A percentile compares a stretch with the other conserved stretches of the same genome.
Conservation (phyloP, 2,329 filamentous ascomycete genomes). For the Trichoderma hamatum region DNA sequence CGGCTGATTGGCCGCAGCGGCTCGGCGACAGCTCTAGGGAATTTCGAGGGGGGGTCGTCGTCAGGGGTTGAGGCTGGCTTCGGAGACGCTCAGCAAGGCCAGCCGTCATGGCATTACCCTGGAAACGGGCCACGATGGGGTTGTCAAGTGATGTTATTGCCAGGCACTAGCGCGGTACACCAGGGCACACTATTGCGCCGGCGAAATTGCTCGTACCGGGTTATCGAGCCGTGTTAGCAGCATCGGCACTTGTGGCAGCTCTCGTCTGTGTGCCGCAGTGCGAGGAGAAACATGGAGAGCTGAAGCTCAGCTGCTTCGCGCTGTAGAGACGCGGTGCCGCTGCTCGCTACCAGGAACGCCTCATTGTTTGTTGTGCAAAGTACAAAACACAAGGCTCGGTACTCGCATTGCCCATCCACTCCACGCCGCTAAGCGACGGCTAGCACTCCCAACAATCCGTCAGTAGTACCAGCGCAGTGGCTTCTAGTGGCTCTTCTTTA, state of each 20-base stretch:
- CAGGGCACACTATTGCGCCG: background rate
- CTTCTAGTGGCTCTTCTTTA: background rate
- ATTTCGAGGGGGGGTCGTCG: background rate
- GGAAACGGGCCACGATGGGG: background rate
- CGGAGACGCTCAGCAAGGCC: background rate
- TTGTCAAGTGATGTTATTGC: conserved; percentile 21
- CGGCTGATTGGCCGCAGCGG: conserved; percentile 23
- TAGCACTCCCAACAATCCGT: background rate
- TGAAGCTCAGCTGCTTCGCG: background rate
- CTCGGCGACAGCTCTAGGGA: background rate
- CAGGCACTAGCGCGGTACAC: conserved; percentile 23
- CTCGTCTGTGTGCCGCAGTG: background rate
- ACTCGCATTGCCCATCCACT: background rate
- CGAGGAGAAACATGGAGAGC: background rate
- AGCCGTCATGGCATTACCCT: background rate
- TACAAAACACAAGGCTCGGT: background rate
- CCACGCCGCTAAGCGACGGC: background rate
- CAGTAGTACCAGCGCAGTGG: background rate
- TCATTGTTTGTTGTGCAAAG: background rate
- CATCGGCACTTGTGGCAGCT: background rate
- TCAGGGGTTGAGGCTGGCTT: conserved; percentile 8
- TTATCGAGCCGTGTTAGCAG: conserved; percentile 23
- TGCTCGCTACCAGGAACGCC: background rate
- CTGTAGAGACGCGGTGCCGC: background rate
- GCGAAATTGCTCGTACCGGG: conserved; percentile 14